Percentiles rank a stretch among this genome's conserved stretches.
Evolutionary conservation across 441 rosid species (phyloP).

Genomic region (Bruguiera hainesii): DNA sequence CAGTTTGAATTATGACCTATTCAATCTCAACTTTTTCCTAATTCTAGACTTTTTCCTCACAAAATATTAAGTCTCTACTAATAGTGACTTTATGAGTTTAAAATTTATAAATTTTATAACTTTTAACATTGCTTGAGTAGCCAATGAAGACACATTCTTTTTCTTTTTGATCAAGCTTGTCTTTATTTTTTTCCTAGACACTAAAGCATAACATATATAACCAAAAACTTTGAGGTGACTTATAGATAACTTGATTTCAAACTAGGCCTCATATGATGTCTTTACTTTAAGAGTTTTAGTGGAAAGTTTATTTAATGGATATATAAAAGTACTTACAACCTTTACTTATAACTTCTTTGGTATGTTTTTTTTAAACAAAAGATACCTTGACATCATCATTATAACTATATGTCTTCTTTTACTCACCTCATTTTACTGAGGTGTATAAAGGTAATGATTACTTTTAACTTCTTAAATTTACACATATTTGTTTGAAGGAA

Average conservation of each 20-base stretch:
- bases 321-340: background rate
- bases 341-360: background rate
- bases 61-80: background rate
- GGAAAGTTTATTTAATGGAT: background rate
- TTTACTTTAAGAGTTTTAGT: background rate
- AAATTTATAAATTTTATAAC: background rate
- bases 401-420: no score
- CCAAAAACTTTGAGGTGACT: background rate
- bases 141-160: background rate
- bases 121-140: background rate
- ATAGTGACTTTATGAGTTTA: background rate
- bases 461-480: background rate
- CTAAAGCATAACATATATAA: background rate
- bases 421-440: no score
- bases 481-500: no score
- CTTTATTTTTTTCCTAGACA: background rate
- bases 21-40: background rate
- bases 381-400: background rate
- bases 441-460: no score
- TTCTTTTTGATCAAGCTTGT: background rate
- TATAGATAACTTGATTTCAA: background rate
- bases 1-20: background rate
- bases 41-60: background rate
- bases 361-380: background rate
- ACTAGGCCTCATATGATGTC: background rate